Conservation (phyloP, 1,284 basidiomycete species). For the Neonothopanus nambi region DNA sequence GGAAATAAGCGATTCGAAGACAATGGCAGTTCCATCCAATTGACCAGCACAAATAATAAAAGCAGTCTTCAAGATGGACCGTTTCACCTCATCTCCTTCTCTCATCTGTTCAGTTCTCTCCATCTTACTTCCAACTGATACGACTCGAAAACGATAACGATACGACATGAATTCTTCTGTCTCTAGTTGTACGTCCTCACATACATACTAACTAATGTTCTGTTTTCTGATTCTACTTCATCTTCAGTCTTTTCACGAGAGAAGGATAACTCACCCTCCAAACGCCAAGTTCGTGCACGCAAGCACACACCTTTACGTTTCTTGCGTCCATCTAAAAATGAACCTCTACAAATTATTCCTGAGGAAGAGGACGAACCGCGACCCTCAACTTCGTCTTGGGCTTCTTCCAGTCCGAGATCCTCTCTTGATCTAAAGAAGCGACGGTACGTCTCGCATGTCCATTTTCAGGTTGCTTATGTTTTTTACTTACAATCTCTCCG, state of each 20-base stretch:
- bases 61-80: no score
- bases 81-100: background rate
- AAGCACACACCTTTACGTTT: conserved; percentile 18
- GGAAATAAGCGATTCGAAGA: no score
- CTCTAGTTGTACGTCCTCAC: conserved; percentile 28
- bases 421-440: conserved; percentile 19
- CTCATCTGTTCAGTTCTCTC: background rate
- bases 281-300: conserved; percentile 28
- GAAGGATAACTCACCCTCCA: conserved; percentile 21
- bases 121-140: conserved; percentile 5
- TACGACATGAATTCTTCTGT: conserved; percentile 19
- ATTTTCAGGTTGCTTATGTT: conserved; percentile 5
- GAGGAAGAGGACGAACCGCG: conserved; percentile 31
- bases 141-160: background rate
- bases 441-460: conserved; percentile 10
- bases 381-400: conserved; percentile 24
- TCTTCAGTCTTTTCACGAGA: conserved; percentile 31
- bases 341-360: conserved; percentile 33
- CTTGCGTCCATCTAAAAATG: conserved; percentile 12
- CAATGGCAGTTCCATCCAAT: no score
- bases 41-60: no score
- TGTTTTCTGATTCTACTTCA: background rate
- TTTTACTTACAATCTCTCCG: background rate
- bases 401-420: conserved; percentile 25
- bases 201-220: background rate